phyloP scores from a whole-genome alignment of 768 basidiomycete genomes.

The Lyophyllum semitale region DNA sequence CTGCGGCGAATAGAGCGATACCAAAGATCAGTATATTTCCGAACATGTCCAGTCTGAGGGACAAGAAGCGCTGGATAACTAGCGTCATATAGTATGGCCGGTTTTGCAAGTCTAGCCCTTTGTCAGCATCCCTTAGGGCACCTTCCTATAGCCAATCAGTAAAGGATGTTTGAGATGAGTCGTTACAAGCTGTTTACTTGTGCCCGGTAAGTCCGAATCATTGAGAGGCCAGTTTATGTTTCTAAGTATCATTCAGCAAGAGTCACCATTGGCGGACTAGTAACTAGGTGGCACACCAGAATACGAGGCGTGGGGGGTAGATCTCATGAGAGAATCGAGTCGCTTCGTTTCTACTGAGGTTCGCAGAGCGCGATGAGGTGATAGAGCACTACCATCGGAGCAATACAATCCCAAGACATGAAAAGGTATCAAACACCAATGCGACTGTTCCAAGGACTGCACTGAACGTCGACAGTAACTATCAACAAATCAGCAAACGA shows the following conservation, averaged over 20 bases:
- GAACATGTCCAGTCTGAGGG: slow-evolving; percentile 63
- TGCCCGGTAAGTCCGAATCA: too few species aligned
- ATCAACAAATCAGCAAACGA: background rate
- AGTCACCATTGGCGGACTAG: slow-evolving; percentile 23
- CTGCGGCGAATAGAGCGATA: slow-evolving; percentile 69
- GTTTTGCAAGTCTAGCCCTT: slow-evolving; percentile 59
- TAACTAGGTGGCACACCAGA: slow-evolving; percentile 59
- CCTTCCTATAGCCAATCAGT: slow-evolving; percentile 33
- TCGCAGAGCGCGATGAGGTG: slow-evolving; percentile 50
- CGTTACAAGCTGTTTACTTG: slow-evolving; percentile 35
- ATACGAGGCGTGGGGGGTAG: too few species aligned
- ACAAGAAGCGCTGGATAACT: slow-evolving; percentile 66
- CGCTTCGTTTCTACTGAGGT: slow-evolving; percentile 67
- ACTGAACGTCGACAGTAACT: slow-evolving; percentile 42
- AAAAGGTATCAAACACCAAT: slow-evolving; percentile 67
- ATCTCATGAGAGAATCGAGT: slow-evolving; percentile 64
- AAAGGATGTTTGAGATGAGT: background rate
- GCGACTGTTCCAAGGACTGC: slow-evolving; percentile 55
- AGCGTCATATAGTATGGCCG: slow-evolving; percentile 66
- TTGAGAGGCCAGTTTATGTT: slow-evolving; percentile 62
- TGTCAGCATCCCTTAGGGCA: slow-evolving; percentile 51
- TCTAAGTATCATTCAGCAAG: slow-evolving; percentile 34
- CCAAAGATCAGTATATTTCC: slow-evolving; percentile 68
- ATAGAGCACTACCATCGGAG: slow-evolving; percentile 53
- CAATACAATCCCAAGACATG: slow-evolving; percentile 68